Percentiles rank a stretch among this genome's conserved stretches.
These are phyloP conservation scores for Nigrospora sphaerica DNA, from an alignment of 2,329 filamentous ascomycete species.

Conservation along the genomic window DNA sequence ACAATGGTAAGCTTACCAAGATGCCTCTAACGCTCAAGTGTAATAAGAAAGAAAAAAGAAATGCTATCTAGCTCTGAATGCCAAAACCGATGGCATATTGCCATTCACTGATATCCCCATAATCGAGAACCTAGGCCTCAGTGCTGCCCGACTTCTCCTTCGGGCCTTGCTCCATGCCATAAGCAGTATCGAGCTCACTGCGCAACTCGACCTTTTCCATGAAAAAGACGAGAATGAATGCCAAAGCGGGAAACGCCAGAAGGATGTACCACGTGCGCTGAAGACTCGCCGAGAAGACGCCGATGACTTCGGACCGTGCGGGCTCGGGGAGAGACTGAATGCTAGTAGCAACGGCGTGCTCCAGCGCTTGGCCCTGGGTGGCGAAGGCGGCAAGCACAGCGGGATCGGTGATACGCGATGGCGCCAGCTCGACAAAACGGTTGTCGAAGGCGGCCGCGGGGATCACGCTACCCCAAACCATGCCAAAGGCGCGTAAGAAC, in stretches of 20 bases:
- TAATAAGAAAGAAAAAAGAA: too few relatives aligned
- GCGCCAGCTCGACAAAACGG: conserved; percentile 1
- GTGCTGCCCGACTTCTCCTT: too few relatives aligned
- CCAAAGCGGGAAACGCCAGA: neutral
- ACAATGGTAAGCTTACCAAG: too few relatives aligned
- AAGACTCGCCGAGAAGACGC: neutral
- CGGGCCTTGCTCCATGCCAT: neutral
- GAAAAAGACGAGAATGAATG: neutral
- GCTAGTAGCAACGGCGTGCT: neutral
- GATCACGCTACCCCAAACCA: conserved; percentile 33
- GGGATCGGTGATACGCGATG: neutral
- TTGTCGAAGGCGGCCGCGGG: conserved; percentile 27
- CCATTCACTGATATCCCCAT: too few relatives aligned
- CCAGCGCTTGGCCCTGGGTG: neutral
- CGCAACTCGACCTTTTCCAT: neutral
- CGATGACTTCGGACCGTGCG: neutral
- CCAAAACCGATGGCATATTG: too few relatives aligned
- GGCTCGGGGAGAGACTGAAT: neutral
- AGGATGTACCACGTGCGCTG: neutral
- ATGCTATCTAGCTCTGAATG: too few relatives aligned
- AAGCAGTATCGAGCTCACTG: neutral
- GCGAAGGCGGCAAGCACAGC: neutral
- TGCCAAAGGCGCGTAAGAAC: conserved; percentile 33
- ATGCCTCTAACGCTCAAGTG: too few relatives aligned
- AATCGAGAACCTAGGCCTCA: too few relatives aligned